phyloP scores from a whole-genome alignment of 129 eudicot species.

The Sambucus nigra region DNA sequence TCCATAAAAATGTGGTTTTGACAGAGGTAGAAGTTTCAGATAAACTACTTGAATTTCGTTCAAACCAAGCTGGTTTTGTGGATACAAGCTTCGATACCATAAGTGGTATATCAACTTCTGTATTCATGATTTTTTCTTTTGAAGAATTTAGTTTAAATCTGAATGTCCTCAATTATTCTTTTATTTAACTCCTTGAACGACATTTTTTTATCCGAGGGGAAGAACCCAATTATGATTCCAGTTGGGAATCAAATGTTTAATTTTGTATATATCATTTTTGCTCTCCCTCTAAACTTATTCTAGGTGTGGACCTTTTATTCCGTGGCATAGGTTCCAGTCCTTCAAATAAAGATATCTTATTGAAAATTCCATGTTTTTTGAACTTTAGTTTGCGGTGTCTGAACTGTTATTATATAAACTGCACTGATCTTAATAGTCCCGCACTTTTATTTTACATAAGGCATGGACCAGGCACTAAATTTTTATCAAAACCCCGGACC shows the following conservation, averaged over 20 bases:
- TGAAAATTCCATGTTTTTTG: no score
- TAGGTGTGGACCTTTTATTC: no score
- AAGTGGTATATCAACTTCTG: slow-evolving; percentile 45
- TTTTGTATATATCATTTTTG: not conserved
- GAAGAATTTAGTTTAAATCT: not conserved
- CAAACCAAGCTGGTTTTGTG: slow-evolving; percentile 72
- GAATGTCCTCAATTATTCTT: not conserved
- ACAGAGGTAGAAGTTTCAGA: slow-evolving; percentile 92
- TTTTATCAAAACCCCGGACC: no score
- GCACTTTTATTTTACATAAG: no score
- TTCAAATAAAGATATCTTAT: no score
- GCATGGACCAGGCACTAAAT: no score
- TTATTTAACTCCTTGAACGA: not conserved
- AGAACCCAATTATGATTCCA: not conserved
- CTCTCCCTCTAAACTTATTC: no score
- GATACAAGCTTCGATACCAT: slow-evolving; percentile 95
- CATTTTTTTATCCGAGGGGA: not conserved
- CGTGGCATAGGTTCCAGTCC: no score
- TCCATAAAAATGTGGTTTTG: slow-evolving; percentile 36
- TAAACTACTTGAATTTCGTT: slow-evolving; percentile 86
- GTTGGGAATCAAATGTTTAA: no score
- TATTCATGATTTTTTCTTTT: slow-evolving; percentile 3
- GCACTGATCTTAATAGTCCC: no score
- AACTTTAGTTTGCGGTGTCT: no score
- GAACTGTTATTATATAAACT: no score